A percentile compares a stretch with the other conserved stretches of the same genome.
These are phyloP conservation scores for Saccharomycopsis sp. DNA, from an alignment of 805 yeast species.

Conservation along the genomic window DNA sequence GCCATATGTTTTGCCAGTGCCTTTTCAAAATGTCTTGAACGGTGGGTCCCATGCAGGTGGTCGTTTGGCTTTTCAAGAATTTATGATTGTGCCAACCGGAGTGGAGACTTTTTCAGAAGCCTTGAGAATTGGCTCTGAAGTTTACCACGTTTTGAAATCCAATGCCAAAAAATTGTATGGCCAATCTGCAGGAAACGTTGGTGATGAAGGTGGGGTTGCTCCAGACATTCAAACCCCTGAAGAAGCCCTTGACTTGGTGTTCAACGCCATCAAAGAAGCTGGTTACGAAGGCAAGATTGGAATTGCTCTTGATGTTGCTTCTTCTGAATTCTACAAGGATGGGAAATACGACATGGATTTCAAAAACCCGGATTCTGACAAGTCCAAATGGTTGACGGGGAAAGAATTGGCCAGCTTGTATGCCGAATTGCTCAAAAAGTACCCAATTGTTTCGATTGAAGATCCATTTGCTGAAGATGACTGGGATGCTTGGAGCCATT, in stretches of 20 bases:
- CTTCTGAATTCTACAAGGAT: conserved; percentile 95
- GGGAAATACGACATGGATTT: conserved; percentile 97
- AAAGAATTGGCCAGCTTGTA: conserved; percentile 79
- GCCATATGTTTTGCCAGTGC: conserved; percentile 97
- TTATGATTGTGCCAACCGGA: conserved; percentile 96
- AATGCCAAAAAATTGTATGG: conserved; percentile 94
- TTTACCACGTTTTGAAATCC: conserved; percentile 92
- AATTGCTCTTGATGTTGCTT: conserved; percentile 94
- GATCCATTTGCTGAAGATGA: conserved; percentile 99
- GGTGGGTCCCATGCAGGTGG: conserved; percentile 99
- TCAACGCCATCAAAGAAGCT: conserved; percentile 80
- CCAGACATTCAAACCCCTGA: conserved; percentile 92
- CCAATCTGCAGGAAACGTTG: conserved; percentile 97
- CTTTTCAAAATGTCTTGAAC: conserved; percentile 97
- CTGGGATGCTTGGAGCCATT: conserved; percentile 97
- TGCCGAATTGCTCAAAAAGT: conserved; percentile 68
- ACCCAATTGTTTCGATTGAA: conserved; percentile 97
- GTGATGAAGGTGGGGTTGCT: conserved; percentile 99
- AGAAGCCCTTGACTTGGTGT: conserved; percentile 94
- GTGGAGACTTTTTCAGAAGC: conserved; percentile 92
- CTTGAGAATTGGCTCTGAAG: conserved; percentile 94
- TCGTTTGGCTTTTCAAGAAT: conserved; percentile 97
- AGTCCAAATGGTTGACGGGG: conserved; percentile 86
- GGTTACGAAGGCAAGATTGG: conserved; percentile 91
- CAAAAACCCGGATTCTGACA: conserved; percentile 92